phyloP scores from a whole-genome alignment of 176 grass and related monocot species.

The Carex littledalei region DNA sequence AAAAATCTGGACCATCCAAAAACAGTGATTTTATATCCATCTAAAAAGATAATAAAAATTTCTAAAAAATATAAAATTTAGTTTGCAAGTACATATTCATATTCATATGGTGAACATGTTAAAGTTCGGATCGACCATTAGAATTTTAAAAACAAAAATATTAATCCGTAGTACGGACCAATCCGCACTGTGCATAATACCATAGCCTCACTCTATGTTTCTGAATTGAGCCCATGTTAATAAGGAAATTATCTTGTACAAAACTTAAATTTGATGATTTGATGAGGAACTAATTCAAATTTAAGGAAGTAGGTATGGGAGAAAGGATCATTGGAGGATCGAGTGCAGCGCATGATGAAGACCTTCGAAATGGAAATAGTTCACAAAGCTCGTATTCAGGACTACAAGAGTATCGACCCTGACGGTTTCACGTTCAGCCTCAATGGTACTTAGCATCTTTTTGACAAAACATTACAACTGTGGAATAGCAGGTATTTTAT shows the following conservation, averaged over 20 bases:
- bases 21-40: no score
- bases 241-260: not conserved
- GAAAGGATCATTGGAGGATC: conserved; percentile 58
- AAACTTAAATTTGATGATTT: not conserved
- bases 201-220: no score
- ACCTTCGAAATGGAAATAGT: conserved; percentile 72
- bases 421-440: conserved; percentile 26
- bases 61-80: no score
- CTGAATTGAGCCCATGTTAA: not conserved
- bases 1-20: no score
- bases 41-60: no score
- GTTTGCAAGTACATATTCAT: no score
- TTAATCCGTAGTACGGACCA: no score
- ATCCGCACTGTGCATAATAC: no score
- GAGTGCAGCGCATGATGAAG: conserved; percentile 65
- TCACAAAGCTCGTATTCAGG: conserved; percentile 54
- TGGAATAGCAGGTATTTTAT: not conserved
- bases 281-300: not conserved
- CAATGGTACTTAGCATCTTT: conserved; percentile 35
- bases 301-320: conserved; percentile 30
- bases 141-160: no score
- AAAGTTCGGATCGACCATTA: no score
- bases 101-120: no score
- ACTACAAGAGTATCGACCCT: conserved; percentile 45
- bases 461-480: not conserved